Conservation (phyloP, 495 filamentous ascomycete genomes). For the Annulohypoxylon bovei region DNA sequence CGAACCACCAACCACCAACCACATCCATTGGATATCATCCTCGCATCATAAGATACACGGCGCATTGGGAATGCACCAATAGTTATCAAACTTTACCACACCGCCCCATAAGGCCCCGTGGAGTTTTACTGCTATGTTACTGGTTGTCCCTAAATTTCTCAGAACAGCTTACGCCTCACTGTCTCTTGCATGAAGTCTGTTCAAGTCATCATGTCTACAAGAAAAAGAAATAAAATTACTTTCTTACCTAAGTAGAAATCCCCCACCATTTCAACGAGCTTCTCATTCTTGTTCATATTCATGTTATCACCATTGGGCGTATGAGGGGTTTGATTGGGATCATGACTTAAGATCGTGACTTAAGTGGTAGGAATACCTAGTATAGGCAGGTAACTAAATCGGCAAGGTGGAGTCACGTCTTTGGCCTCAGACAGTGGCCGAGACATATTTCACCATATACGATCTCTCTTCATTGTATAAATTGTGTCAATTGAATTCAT, state of each 20-base stretch:
- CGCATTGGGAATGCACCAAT: slow-evolving; percentile 17
- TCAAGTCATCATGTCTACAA: not conserved
- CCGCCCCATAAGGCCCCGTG: slow-evolving; percentile 15
- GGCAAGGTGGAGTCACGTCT: not conserved
- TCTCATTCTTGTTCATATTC: not conserved
- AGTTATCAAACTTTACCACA: slow-evolving; percentile 12
- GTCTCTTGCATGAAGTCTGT: not conserved
- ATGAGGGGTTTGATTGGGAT: not conserved
- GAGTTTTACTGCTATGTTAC: slow-evolving; percentile 9
- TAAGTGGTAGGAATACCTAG: no score
- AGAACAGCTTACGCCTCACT: not conserved
- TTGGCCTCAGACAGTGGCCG: not conserved
- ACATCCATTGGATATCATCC: not conserved
- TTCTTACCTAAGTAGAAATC: not conserved
- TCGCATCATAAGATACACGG: slow-evolving; percentile 18
- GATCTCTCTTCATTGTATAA: not conserved
- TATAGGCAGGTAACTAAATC: no score
- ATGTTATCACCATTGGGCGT: not conserved
- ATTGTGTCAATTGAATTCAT: not conserved
- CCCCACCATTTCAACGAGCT: not conserved
- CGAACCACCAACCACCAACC: not conserved
- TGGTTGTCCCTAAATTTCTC: not conserved
- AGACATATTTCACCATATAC: not conserved
- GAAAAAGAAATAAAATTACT: not conserved
- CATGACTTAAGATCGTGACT: no score